Evolutionary conservation across 2,329 filamentous ascomycete genomes (phyloP).

Genomic region (Biscogniauxia sp.): DNA sequence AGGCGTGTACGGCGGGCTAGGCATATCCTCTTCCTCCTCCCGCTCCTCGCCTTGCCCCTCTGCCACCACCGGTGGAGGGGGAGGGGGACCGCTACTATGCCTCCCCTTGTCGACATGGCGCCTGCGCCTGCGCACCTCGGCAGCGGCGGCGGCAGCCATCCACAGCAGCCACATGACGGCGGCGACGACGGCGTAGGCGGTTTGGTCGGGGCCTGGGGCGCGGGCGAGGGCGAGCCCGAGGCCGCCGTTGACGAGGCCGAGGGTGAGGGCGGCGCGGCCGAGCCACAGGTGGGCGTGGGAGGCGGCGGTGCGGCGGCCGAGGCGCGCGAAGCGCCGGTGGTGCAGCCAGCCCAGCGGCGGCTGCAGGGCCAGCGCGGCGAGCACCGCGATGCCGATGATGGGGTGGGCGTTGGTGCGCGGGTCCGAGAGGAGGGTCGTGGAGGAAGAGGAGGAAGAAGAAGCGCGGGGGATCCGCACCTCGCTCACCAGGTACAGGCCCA

Average conservation of each 20-base stretch:
- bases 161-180: constrained; percentile 38
- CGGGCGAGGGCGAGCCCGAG: constrained; percentile 40
- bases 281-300: constrained; percentile 43
- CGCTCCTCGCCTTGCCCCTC: too few species aligned
- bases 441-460: constrained; percentile 1
- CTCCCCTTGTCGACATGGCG: neutral
- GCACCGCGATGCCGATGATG: constrained; percentile 44
- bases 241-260: constrained; percentile 46
- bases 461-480: constrained; percentile 32
- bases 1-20: constrained; percentile 20
- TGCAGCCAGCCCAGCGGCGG: constrained; percentile 42
- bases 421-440: constrained; percentile 26
- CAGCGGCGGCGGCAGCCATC: constrained; percentile 33
- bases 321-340: constrained; percentile 39
- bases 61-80: too few species aligned
- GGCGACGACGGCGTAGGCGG: constrained; percentile 38
- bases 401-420: constrained; percentile 40
- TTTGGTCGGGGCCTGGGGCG: constrained; percentile 14
- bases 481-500: constrained; percentile 42
- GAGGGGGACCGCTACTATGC: too few species aligned
- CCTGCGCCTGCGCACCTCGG: constrained; percentile 29
- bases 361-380: constrained; percentile 40
- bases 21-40: neutral
- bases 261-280: constrained; percentile 38
- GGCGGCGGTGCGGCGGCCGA: constrained; percentile 38